Conservation (phyloP, 345 rosid genomes). For the Microcos paniculata region DNA sequence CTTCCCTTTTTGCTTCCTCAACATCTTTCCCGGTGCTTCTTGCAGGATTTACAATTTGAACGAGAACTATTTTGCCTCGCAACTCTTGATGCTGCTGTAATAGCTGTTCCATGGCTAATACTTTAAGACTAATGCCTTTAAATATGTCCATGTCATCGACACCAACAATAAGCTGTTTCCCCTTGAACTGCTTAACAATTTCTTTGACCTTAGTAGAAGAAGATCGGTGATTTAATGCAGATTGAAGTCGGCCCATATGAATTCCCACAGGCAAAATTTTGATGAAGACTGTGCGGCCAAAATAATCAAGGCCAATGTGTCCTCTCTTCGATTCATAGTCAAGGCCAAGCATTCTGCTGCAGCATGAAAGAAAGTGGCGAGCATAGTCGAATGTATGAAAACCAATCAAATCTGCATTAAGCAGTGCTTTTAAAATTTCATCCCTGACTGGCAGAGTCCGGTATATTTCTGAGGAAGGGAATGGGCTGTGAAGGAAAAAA, state of each 20-base stretch:
- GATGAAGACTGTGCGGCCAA: conserved; percentile 42
- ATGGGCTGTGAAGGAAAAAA: conserved; percentile 48
- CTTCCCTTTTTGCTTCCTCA: conserved; percentile 27
- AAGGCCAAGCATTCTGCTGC: conserved; percentile 50
- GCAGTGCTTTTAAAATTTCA: conserved; percentile 40
- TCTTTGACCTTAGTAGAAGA: conserved; percentile 24
- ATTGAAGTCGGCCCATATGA: conserved; percentile 40
- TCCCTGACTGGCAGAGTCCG: conserved; percentile 45
- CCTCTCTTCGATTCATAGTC: conserved; percentile 48
- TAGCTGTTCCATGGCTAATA: conserved; percentile 40
- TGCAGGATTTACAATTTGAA: conserved; percentile 44
- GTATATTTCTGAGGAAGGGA: conserved; percentile 49
- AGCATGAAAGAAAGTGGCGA: conserved; percentile 50
- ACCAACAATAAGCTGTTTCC: conserved; percentile 35
- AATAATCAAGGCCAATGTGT: conserved; percentile 44
- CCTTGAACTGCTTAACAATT: conserved; percentile 30
- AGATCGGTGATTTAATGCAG: conserved; percentile 20
- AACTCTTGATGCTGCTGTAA: conserved; percentile 32
- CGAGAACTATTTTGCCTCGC: conserved; percentile 33
- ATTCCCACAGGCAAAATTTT: conserved; percentile 49
- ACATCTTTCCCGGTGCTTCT: conserved; percentile 33
- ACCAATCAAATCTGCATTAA: conserved; percentile 45
- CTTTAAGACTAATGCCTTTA: conserved; percentile 37
- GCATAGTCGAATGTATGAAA: conserved; percentile 55
- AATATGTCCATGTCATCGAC: conserved; percentile 42